phyloP scores from a whole-genome alignment of 2,329 filamentous ascomycete species.

The Alternaria sp. region DNA sequence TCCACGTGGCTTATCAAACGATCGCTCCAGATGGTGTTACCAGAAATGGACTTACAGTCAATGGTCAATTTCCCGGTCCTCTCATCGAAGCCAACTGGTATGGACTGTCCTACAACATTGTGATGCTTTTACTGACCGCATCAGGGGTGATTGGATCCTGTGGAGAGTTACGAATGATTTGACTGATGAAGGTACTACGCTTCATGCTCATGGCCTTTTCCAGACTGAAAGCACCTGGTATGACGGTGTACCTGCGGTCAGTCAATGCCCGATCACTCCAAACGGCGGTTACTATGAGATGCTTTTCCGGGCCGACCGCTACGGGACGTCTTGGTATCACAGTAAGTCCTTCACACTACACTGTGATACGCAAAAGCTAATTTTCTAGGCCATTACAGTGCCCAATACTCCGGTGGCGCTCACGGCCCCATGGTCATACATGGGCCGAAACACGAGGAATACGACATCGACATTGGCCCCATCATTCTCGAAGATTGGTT shows the following conservation, averaged over 20 bases:
- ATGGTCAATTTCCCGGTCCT: slow-evolving; percentile 43
- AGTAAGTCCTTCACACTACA: slow-evolving; percentile 25
- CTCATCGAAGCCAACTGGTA: slow-evolving; percentile 41
- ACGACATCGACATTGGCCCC: slow-evolving; percentile 51
- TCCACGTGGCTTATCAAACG: slow-evolving; percentile 35
- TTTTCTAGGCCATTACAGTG: slow-evolving; percentile 40
- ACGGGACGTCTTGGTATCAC: slow-evolving; percentile 38
- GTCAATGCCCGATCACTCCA: slow-evolving; percentile 46
- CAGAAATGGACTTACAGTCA: slow-evolving; percentile 35
- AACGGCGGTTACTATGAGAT: slow-evolving; percentile 26
- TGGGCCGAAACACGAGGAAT: slow-evolving; percentile 44
- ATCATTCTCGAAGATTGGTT: slow-evolving; percentile 51
- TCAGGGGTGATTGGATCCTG: slow-evolving; percentile 38
- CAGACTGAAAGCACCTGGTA: slow-evolving; percentile 44
- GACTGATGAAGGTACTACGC: slow-evolving; percentile 41
- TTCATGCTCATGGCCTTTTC: slow-evolving; percentile 45
- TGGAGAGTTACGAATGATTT: slow-evolving; percentile 39
- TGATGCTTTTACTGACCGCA: slow-evolving; percentile 1
- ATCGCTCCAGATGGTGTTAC: slow-evolving; percentile 39
- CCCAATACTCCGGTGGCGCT: slow-evolving; percentile 49
- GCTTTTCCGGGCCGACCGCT: slow-evolving; percentile 37
- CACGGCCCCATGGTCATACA: slow-evolving; percentile 49
- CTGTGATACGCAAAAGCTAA: slow-evolving; percentile 4
- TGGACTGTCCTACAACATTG: not conserved
- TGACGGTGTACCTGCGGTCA: slow-evolving; percentile 45